Percentiles rank a stretch among this genome's conserved stretches.
These are phyloP conservation scores for Mycogone perniciosa DNA, from an alignment of 2,329 filamentous ascomycete species.

Conservation along the genomic window DNA sequence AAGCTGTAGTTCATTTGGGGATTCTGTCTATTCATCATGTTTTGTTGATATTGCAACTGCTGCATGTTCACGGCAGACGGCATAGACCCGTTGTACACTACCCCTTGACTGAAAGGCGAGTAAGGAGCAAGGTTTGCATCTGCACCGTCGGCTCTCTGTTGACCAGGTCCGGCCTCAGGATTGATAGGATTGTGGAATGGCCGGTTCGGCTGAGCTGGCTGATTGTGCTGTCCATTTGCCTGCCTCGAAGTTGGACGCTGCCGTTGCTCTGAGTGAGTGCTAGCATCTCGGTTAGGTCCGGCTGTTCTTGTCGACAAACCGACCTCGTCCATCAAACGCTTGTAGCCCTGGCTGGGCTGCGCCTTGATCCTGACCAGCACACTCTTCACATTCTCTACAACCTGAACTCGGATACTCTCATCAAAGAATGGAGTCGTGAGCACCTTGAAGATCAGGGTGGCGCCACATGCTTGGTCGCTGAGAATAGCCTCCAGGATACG, in stretches of 20 bases:
- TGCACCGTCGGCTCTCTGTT: constrained; percentile 46
- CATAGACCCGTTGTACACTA: constrained; percentile 48
- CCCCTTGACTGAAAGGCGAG: constrained; percentile 43
- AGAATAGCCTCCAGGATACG: constrained; percentile 84
- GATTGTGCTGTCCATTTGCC: constrained; percentile 35
- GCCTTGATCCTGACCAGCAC: constrained; percentile 87
- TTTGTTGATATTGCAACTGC: constrained; percentile 54
- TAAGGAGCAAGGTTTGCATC: constrained; percentile 46
- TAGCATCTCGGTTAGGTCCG: constrained; percentile 37
- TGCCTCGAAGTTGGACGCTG: constrained; percentile 53
- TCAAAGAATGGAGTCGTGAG: constrained; percentile 97
- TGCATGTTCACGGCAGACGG: constrained; percentile 42
- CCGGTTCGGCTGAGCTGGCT: constrained; percentile 36
- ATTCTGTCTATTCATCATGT: constrained; percentile 46
- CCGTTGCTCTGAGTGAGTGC: constrained; percentile 41
- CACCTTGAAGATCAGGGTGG: constrained; percentile 97
- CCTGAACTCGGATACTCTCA: constrained; percentile 78
- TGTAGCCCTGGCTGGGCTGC: constrained; percentile 91
- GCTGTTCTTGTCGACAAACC: constrained; percentile 66
- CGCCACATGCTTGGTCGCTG: constrained; percentile 83
- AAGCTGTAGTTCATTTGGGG: constrained; percentile 54
- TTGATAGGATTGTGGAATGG: constrained; percentile 50
- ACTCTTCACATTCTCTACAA: constrained; percentile 85
- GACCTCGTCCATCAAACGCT: constrained; percentile 97
- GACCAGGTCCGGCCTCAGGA: constrained; percentile 45